Evolutionary conservation across 2,329 filamentous ascomycete genomes (phyloP), one percentile per base, ranked within the genome.

Genomic region (Calonectria crousiana): DNA sequence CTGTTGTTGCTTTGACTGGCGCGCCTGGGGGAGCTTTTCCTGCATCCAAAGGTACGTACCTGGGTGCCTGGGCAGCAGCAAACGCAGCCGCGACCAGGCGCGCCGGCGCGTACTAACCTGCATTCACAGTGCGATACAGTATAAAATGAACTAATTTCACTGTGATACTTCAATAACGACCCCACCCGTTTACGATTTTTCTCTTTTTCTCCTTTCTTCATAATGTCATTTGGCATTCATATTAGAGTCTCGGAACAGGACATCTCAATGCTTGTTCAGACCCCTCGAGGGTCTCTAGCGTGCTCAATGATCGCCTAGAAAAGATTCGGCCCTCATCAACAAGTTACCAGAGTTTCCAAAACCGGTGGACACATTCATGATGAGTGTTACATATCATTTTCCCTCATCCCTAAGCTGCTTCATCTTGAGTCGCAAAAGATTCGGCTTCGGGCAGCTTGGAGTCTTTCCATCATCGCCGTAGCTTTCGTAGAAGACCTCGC

Each of bases 201-300:
- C 52, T 49, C 47, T 73, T 74, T 76, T 79, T 75, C 73, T 74
- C 83, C 82, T 82, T 84, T 82, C 84, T 87, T 86, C 88, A 86
- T 89, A 96, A 95, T 95, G 93, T 95, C 92, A 91, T 89, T 64
- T 84, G 92, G 93, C 95, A 93, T 94, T 93, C 92, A 94, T 95
- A 94, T 96, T 98, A 98, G 97, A 99, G 97, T 99, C 97, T 97
- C 96, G 96, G 94, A 94, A 92, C 92, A 94, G 92, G 94, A 92
- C 86, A 84, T 84, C 81, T 96, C 95, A 95, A 91, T 98, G 91
- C 94, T 95, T 95, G 92, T 94, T 95, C 94, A 97, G 95, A 91
- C 93, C 91, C 92, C 89, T 86, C 85, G 89, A 87, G 91, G 93
- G 89, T 90, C 94, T 96, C 94, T 88, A 89, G 95, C 96, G 96